Base-by-base conservation (phyloP, 2,329 filamentous ascomycete genomes). In the Phyllosticta ampelicida region DNA sequence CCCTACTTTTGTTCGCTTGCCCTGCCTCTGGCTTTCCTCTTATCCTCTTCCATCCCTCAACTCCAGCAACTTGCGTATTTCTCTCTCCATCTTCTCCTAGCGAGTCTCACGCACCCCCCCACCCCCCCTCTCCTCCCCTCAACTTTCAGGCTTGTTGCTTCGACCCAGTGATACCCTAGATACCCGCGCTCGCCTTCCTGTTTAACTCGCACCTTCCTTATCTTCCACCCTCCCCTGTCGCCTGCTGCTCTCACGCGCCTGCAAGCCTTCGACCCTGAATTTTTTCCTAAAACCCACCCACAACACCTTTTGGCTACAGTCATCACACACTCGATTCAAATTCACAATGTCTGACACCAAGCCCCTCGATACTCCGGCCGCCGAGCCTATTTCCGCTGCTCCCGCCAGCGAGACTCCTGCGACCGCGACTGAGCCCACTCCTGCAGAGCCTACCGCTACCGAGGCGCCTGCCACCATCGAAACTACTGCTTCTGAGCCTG, bases 381-480 rank as follows among this genome's bases (percentile, higher is more conserved):
- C 55, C 19, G 55, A 57, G 55, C 26, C 55, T 29, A 23, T 26
- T 29, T 10, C 23, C 51, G 51, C 23, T 53, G 51, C 51, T 29
- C 20, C 51, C 26, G 51, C 19, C n/a, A 29, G 16, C 36, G 54
- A 55, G 16, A 18, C 51, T 29, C 5, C 54, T 26, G 51, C 51
- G 9, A 16, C 49, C 49, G 18, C 18, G 5, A 26, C 23, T 10
- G 51, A 53, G 51, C 11, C 81, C 67, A 84, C 85, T 73, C 60
- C 60, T 58, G 58, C 52, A n/a, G 64, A 65, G 62, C 63, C 60
- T 51, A 77, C 68, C 60, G 64, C 68, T 59, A 66, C 68, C 48
- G 68, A 68, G 51, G 70, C 69, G 55, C 60, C 66, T 59, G 68
- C 69, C 30, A 71, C 71, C 60, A 44, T 16, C 11, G 36, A 44